Percentiles rank a stretch among this genome's conserved stretches.
phyloP scores from a whole-genome alignment of 1,284 basidiomycete genomes.

The Fistulinella cinereoalba region DNA sequence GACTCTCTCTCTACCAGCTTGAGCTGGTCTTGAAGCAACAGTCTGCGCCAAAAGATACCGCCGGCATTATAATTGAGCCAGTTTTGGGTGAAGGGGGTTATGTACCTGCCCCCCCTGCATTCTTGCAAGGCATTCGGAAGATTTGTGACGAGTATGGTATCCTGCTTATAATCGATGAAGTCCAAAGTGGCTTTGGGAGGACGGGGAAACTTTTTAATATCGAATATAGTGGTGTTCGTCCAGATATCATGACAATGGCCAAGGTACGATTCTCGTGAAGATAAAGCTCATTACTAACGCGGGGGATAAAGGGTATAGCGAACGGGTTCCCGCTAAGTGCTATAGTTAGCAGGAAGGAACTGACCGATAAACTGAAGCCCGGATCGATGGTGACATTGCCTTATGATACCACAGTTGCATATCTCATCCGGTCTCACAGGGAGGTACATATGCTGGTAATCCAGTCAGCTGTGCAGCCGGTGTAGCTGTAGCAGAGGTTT shows the following conservation, averaged over 20 bases:
- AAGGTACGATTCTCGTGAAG: constrained; percentile 50
- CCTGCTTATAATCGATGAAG: constrained; percentile 81
- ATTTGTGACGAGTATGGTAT: constrained; percentile 89
- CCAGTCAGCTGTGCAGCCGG: constrained; percentile 88
- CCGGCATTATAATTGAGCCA: constrained; percentile 90
- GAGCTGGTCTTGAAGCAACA: constrained; percentile 84
- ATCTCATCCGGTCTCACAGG: constrained; percentile 40
- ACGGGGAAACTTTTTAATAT: constrained; percentile 86
- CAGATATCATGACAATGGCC: constrained; percentile 88
- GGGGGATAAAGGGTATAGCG: constrained; percentile 67
- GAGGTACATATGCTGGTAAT: constrained; percentile 90
- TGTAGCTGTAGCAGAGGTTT: constrained; percentile 74
- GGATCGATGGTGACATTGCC: constrained; percentile 66
- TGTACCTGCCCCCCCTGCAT: constrained; percentile 82
- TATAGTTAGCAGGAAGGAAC: constrained; percentile 76
- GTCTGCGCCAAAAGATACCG: constrained; percentile 81
- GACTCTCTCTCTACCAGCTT: constrained; percentile 77
- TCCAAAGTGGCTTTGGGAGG: constrained; percentile 88
- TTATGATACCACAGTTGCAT: neutral
- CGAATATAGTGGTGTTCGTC: constrained; percentile 76
- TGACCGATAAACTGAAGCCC: constrained; percentile 78
- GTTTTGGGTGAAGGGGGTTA: constrained; percentile 95
- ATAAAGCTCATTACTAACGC: constrained; percentile 4
- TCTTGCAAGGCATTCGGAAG: constrained; percentile 75
- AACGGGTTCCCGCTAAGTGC: constrained; percentile 94